Base-by-base conservation (phyloP, 139 green algal genomes). In the Closterium sp. region DNA sequence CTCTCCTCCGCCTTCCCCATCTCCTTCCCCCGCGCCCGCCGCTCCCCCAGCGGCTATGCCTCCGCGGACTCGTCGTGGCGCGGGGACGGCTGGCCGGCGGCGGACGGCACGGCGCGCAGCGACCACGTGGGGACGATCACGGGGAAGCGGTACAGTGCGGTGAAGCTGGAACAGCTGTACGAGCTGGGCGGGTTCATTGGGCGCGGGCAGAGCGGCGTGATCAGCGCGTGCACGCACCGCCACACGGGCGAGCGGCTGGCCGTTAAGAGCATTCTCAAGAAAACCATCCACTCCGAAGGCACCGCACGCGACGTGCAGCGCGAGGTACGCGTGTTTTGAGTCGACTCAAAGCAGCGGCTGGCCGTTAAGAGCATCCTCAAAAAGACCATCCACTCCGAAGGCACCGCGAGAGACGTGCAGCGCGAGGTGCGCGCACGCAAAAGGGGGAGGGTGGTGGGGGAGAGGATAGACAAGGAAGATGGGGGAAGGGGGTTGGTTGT, bases 341-440 rank as follows among this genome's bases (percentile, higher is more conserved):
- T n/a, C n/a, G n/a, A n/a, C n/a, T n/a, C n/a, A n/a, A n/a, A n/a
- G n/a, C n/a, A 93, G 70, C 27, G 45, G 29, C 19, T n/a, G 13
- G 91, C 86, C 27, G 91, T 87, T 19, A 70, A 32, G 62, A 24
- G 85, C 27, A 90, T 91, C 22, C 91, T 73, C 1, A 73, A 73
- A 22, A 73, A 73, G 17, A 73, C 50, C 13, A 73, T 73, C 50
- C 50, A 73, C 50, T 73, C 50, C 10, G 50, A 73, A 22, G 50
- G 50, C 50, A 73, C 50, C 13, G 50, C 50, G 0, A 73, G 13
- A 2, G 50, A 73, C 50, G 50, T 73, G 50, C 50, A 73, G 50
- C 50, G 50, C 17, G 50, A 73, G 50, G 50, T 73, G 13, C 13
- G 50, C 13, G 6, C 38, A 9, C 38, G 4, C 2, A 27, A 27